Percentiles rank a stretch among this genome's conserved stretches.
Evolutionary conservation across 768 basidiomycete genomes (phyloP).

Genomic region (Leccinellum luteum): DNA sequence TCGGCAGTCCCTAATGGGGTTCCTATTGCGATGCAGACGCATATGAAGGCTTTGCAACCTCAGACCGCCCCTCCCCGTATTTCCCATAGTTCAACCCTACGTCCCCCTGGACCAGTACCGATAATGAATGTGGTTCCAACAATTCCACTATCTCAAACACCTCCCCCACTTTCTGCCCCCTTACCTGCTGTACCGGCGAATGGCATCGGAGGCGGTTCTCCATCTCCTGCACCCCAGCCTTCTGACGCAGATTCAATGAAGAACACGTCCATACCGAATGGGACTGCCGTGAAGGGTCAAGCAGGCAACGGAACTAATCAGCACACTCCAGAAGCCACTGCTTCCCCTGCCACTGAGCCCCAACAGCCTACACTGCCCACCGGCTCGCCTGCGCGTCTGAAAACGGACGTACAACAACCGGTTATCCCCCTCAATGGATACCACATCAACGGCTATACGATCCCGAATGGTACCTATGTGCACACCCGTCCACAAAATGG

Average conservation of each 20-base stretch:
- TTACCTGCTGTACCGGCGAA: conserved; percentile 29
- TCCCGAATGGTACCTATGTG: conserved; percentile 35
- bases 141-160: conserved; percentile 32
- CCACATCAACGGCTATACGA: conserved; percentile 42
- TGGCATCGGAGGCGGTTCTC: conserved; percentile 32
- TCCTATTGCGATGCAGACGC: conserved; percentile 58
- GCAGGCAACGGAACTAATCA: conserved; percentile 28
- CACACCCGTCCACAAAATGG: conserved; percentile 37
- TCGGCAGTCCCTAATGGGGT: conserved; percentile 41
- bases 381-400: conserved; percentile 44
- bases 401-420: conserved; percentile 46
- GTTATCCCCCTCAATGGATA: conserved; percentile 45
- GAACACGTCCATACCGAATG: conserved; percentile 15
- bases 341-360: conserved; percentile 16
- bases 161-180: conserved; percentile 31
- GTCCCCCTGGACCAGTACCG: conserved; percentile 36
- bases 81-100: conserved; percentile 42
- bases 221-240: conserved; percentile 37
- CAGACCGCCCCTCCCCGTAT: conserved; percentile 53
- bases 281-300: conserved; percentile 26
- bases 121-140: conserved; percentile 33
- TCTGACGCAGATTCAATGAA: conserved; percentile 42
- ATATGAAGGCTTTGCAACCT: conserved; percentile 59
- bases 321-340: conserved; percentile 17
- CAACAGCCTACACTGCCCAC: conserved; percentile 25